Conservation (phyloP, 1,284 basidiomycete genomes). For the Sanghuangporus weigelae region DNA sequence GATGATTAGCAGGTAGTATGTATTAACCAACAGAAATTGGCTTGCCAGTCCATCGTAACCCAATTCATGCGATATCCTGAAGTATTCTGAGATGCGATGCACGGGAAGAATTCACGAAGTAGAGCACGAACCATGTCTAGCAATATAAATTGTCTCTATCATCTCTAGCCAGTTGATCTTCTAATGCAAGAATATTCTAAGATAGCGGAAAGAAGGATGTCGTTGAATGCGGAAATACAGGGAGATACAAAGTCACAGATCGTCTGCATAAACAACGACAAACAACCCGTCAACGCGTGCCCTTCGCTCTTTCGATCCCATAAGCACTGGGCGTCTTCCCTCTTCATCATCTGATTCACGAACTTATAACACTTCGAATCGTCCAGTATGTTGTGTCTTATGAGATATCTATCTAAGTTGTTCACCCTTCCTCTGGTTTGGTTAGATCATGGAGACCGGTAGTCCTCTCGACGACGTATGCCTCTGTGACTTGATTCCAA, state of each 20-base stretch:
- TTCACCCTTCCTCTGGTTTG: background rate
- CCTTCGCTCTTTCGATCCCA: background rate
- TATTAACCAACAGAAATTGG: background rate
- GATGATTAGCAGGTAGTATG: background rate
- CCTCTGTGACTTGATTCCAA: constrained; percentile 19
- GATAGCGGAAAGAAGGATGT: background rate
- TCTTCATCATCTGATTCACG: background rate
- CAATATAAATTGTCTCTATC: constrained; percentile 74
- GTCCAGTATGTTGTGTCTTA: background rate
- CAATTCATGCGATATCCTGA: constrained; percentile 69
- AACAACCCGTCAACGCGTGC: constrained; percentile 1
- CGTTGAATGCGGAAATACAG: background rate
- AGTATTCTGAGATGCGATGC: background rate
- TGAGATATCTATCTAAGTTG: background rate
- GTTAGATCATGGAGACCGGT: constrained; percentile 50
- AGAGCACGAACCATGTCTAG: constrained; percentile 60
- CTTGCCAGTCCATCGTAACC: constrained; percentile 60
- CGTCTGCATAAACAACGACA: constrained; percentile 1
- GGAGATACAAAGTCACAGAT: background rate
- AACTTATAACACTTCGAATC: constrained; percentile 1
- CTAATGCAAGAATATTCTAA: background rate
- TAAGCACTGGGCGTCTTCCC: constrained; percentile 15
- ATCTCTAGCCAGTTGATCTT: background rate
- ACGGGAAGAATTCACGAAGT: background rate
- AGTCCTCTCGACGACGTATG: constrained; percentile 54